Evolutionary conservation across 164 flowering plant species (phyloP), one percentile per base, ranked within the genome.

Genomic region (Pachysandra terminalis): DNA sequence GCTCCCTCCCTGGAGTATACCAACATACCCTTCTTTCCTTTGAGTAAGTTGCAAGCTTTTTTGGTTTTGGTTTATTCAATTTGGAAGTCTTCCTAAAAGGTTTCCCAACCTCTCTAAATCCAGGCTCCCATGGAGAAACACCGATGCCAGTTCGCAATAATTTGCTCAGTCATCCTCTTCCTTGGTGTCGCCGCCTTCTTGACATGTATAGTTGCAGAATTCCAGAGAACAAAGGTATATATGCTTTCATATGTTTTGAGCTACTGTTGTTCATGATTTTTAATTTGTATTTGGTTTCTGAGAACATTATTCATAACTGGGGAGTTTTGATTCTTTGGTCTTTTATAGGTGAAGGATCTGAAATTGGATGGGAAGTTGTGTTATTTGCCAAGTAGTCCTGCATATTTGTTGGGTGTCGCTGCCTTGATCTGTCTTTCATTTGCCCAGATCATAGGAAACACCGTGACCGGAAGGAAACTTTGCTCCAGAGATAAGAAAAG

Each of bases 191-290:
- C 81, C 63, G 77, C 93, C 58, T 81, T 82, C 71, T 64, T 75
- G 1, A 68, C 81, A 1, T 86, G 90, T 69, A 25, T 85, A 14
- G 79, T 75, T 1, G 87, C 97, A 5, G 97, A 89, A 64, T 71
- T 81, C 64, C 82, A 81, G 78, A 87, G 71, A 82, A 63, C 81
- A n/a, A 83, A 84, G 90, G 97, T 89, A 71, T n/a, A n/a, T n/a
- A n/a, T n/a, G n/a, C n/a, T n/a, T n/a, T n/a, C n/a, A n/a, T n/a
- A n/a, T n/a, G n/a, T n/a, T n/a, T n/a, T n/a, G n/a, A n/a, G n/a
- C n/a, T n/a, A n/a, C n/a, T n/a, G n/a, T n/a, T n/a, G n/a, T n/a
- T n/a, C n/a, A n/a, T 21, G 0, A 5, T 40, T 26, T 19, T 40
- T 55, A n/a, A n/a, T n/a, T n/a, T n/a, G n/a, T n/a, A n/a, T n/a